Evolutionary conservation across 148 eudicot species (phyloP), one percentile per base, ranked within the genome.

Genomic region (Persicaria maculosa): DNA sequence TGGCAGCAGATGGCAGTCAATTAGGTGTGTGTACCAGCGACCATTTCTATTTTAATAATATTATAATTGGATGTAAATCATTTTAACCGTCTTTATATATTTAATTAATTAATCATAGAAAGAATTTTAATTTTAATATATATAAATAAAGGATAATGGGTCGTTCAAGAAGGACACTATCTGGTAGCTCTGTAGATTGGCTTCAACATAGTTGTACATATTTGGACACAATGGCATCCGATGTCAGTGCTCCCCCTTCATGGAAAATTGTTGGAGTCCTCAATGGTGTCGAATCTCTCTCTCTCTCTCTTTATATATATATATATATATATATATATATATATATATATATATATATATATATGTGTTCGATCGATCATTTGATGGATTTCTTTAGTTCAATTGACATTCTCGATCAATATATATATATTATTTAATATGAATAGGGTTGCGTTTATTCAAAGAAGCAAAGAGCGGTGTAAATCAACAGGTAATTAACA

Each of bases 201-300:
- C 76, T 76, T 25, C 79, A 77, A 50, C 74, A 75, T 44, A 82
- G 90, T 50, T 80, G 83, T 43, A 71, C 79, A 72, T 83, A 79
- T 61, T 75, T 86, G 73, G 83, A 81, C 79, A 86, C 92, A 52
- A 90, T 87, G 86, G 81, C 80, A 47, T 80, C 88, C 17, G 96
- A 88, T 79, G 96, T 88, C 20, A 81, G 89, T 74, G 89, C 91
- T 47, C 91, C 96, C 76, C 83, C 93, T 4, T 90, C 90, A 2
- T 88, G 96, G 96, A 79, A 84, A 79, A 87, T 91, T 47, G 80
- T 88, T 45, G 96, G 96, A 67, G 84, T 88, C 74, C 80, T 84
- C 74, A 88, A 88, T 81, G 96, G 96, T 91, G 85, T 46, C 68
- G 1, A 10, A 3, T 22, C 40, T 31, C 40, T 31, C 40, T 31